A percentile compares a stretch with the other conserved stretches of the same genome.
These are phyloP conservation scores for Pichia sp. DNA, from an alignment of 1,139 yeast genomes.

Conservation along the genomic window DNA sequence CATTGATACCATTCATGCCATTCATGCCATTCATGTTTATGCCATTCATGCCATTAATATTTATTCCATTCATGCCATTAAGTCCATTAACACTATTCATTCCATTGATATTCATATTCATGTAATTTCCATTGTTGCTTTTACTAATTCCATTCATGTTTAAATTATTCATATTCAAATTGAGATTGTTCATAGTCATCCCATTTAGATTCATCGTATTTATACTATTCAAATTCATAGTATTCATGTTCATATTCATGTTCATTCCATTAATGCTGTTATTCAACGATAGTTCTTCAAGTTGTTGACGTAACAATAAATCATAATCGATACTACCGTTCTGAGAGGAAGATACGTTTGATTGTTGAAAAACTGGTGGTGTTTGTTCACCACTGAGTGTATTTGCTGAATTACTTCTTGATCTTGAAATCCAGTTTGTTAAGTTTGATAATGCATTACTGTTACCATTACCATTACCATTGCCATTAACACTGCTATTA, in stretches of 20 bases:
- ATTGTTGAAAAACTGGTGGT: constrained; percentile 5
- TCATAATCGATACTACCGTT: constrained; percentile 21
- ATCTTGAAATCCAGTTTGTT: constrained; percentile 8
- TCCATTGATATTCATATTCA: no score
- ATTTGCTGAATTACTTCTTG: constrained; percentile 12
- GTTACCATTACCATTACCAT: no score
- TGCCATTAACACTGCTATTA: no score
- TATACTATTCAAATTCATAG: no score
- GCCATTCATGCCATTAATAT: background rate
- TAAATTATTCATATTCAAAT: no score
- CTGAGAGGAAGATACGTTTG: background rate
- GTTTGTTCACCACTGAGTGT: constrained; percentile 7
- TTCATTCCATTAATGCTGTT: no score
- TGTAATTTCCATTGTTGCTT: no score
- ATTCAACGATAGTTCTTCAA: constrained; percentile 23
- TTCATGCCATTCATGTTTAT: constrained; percentile 1
- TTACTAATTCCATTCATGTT: no score
- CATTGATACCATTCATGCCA: background rate
- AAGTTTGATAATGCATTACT: constrained; percentile 17
- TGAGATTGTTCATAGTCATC: no score
- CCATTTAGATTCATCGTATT: no score
- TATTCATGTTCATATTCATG: no score
- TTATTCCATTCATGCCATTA: constrained; percentile 1
- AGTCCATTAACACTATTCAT: no score
- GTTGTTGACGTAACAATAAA: constrained; percentile 21